Evolutionary conservation across 2,329 filamentous ascomycete genomes (phyloP).

Genomic region (Colletotrichum coccodes): DNA sequence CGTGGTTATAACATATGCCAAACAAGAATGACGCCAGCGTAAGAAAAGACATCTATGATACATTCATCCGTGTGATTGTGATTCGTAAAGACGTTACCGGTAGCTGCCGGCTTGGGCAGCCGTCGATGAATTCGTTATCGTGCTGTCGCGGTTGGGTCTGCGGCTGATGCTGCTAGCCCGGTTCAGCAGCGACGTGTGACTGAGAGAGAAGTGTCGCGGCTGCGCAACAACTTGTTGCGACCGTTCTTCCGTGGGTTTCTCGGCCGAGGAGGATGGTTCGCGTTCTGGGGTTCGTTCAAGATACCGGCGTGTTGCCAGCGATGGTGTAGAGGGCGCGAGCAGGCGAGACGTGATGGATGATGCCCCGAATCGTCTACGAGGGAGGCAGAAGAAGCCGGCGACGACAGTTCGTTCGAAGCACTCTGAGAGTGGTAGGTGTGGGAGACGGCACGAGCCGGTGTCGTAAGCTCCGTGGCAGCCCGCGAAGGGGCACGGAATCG

Average conservation of each 20-base stretch:
- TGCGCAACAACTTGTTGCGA: constrained; percentile 39
- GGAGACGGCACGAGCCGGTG: constrained; percentile 40
- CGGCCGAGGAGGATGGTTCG: constrained; percentile 47
- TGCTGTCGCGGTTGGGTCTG: constrained; percentile 54
- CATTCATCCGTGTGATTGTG: constrained; percentile 37
- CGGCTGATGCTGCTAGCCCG: constrained; percentile 59
- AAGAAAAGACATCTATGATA: constrained; percentile 35
- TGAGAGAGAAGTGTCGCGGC: constrained; percentile 54
- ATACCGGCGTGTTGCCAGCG: constrained; percentile 56
- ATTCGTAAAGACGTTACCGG: constrained; percentile 51
- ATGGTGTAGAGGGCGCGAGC: constrained; percentile 48
- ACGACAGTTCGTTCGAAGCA: constrained; percentile 33
- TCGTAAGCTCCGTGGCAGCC: constrained; percentile 64
- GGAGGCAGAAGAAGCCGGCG: constrained; percentile 58
- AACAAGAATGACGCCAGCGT: constrained; percentile 31
- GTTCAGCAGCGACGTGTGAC: constrained; percentile 51
- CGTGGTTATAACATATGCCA: constrained; percentile 31
- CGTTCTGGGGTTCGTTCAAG: constrained; percentile 58
- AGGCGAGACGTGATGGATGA: constrained; percentile 60
- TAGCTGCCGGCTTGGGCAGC: constrained; percentile 54
- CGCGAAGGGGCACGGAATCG: constrained; percentile 67
- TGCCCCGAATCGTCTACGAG: constrained; percentile 63
- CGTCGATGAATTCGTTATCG: constrained; percentile 50
- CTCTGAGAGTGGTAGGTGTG: constrained; percentile 49
- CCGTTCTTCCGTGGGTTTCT: constrained; percentile 52